Base-by-base conservation (phyloP, 495 filamentous ascomycete genomes). In the Jackrogersella minutella region DNA sequence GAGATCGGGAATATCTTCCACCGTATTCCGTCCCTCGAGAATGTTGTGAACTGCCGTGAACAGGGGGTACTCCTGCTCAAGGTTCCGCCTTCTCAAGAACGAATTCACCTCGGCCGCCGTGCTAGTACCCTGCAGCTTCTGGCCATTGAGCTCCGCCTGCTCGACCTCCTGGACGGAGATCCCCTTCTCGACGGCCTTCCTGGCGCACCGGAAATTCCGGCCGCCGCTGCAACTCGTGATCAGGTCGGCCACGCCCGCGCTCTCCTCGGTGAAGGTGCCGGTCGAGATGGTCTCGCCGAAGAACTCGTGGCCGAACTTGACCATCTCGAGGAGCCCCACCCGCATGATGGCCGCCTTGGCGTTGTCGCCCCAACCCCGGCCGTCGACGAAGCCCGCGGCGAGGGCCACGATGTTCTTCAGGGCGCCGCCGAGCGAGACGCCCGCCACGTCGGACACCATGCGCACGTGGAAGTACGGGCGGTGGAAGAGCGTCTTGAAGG, bases 341-440 rank as follows among this genome's bases (percentile, higher is more conserved):
- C 95, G 90, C 93, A 97, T 97, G 46, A 99, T 88, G 17, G 95
- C 95, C 37, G 95, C 92, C 80, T 97, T 97, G 47, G 94, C 93
- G 71, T 97, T 99, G 79, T 97, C 93, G 66, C 94, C 96, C 96
- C 96, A 99, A 60, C 93, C 93, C 65, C 94, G 86, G 14, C 96
- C 96, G 52, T 94, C 92, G 58, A 98, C 93, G 81, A 95, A 98
- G 53, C 96, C 96, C 6, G 95, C 93, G 2, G 93, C 93, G 6
- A 99, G 79, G 9, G 96, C 96, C 55, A 99, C 91, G 63, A 99
- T 90, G 79, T 99, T 99, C 81, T 99, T 99, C 53, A 99, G 84
- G 1, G 96, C 96, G 13, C 96, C 96, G 26, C 93, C 90, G 54
- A 99, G 90, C 10, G 95, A 97, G 8, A 97, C 93, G 64, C 96